Evolutionary conservation across 805 yeast genomes (phyloP).

Genomic region (Wickerhamiella brachini): DNA sequence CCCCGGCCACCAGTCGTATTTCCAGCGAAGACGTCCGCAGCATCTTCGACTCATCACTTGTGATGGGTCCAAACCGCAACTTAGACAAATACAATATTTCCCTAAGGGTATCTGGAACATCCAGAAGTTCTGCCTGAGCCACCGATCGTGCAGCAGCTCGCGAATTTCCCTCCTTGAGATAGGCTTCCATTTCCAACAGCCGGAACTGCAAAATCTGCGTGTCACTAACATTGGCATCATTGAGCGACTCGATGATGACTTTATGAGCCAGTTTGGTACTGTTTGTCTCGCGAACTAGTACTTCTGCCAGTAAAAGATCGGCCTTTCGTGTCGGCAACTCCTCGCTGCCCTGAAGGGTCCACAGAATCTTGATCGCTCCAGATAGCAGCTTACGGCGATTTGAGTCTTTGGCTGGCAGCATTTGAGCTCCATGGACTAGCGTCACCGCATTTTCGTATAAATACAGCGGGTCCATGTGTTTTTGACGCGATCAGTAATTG

Average conservation of each 20-base stretch:
- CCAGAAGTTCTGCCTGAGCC: background rate
- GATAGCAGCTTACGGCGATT: background rate
- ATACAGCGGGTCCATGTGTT: background rate
- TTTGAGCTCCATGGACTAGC: background rate
- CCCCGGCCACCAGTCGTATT: background rate
- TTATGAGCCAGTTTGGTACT: background rate
- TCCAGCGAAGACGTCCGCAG: background rate
- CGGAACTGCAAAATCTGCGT: background rate
- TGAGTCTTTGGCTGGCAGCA: background rate
- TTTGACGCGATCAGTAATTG: background rate
- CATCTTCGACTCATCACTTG: background rate
- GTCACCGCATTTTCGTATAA: background rate
- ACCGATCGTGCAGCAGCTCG: background rate
- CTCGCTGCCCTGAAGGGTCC: background rate
- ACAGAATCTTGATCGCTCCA: background rate
- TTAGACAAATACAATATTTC: background rate
- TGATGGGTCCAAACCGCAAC: background rate
- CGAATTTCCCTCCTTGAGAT: background rate
- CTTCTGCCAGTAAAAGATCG: background rate
- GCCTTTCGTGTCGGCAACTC: background rate
- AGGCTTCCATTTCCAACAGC: background rate
- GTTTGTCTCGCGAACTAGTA: background rate
- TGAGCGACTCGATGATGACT: background rate
- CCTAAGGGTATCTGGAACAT: background rate
- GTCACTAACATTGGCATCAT: background rate